Percentiles rank a stretch among this genome's conserved stretches.
Conservation (phyloP, 345 rosid species). For the Eucalyptus decipiens region DNA sequence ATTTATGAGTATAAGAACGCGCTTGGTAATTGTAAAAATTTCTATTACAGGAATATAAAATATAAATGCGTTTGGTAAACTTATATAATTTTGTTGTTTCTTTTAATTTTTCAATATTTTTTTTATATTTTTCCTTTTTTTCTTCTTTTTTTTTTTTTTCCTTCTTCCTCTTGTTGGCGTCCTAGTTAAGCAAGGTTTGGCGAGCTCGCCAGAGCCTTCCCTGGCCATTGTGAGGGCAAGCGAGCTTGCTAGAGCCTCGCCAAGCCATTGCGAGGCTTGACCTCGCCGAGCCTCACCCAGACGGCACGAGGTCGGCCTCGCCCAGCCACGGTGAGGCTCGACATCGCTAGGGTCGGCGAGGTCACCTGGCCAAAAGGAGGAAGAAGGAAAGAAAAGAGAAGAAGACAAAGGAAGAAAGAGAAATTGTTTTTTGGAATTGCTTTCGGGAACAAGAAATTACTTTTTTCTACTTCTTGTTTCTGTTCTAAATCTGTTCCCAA, state of each 20-base stretch:
- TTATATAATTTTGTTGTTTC: too few species aligned
- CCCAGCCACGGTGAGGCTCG: accelerated
- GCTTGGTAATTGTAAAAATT: accelerated
- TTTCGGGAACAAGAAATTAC: accelerated
- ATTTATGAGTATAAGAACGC: accelerated
- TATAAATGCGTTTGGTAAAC: accelerated
- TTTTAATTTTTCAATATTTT: too few species aligned
- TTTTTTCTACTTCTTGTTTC: too few species aligned
- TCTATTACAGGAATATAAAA: accelerated
- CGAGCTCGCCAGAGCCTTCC: accelerated
- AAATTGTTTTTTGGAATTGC: accelerated
- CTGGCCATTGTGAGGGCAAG: accelerated
- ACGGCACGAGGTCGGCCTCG: too few species aligned
- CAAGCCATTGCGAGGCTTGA: too few species aligned
- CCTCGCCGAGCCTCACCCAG: too few species aligned
- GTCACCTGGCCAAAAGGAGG: too few species aligned
- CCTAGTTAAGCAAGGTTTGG: accelerated
- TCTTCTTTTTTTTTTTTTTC: accelerated
- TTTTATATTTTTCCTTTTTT: too few species aligned
- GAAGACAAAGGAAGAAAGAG: too few species aligned
- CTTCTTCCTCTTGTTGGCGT: accelerated
- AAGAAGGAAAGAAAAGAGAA: accelerated
- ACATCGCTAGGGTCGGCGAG: too few species aligned
- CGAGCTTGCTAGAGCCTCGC: too few species aligned
- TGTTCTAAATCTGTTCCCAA: too few species aligned